Percentiles rank a stretch among this genome's conserved stretches.
Evolutionary conservation across 192 early-diverging fungal species (phyloP).

Genomic region (Rhizophagus clarus): DNA sequence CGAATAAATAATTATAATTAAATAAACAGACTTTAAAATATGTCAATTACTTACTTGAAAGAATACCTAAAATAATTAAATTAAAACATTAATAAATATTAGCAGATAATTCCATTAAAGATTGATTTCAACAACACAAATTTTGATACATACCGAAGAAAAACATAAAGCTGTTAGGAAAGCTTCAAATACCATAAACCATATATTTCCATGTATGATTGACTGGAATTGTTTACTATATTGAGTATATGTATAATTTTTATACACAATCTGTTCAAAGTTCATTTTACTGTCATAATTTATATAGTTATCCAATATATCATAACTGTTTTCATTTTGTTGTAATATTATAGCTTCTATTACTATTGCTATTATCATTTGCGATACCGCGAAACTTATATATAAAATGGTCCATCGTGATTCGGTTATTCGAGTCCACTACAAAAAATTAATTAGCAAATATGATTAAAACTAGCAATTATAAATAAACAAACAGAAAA

Average conservation of each 20-base stretch:
- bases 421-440: slow-evolving; percentile 2
- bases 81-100: background rate
- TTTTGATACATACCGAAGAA: slow-evolving; percentile 8
- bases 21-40: background rate
- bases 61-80: slow-evolving; percentile 11
- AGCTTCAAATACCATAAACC: slow-evolving; percentile 31
- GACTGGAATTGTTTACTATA: slow-evolving; percentile 5
- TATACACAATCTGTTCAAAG: background rate
- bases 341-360: slow-evolving; percentile 10
- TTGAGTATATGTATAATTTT: slow-evolving; percentile 7
- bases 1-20: background rate
- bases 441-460: background rate
- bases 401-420: slow-evolving; percentile 17
- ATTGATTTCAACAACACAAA: background rate
- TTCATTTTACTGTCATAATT: background rate
- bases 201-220: slow-evolving; percentile 19
- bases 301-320: background rate
- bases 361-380: slow-evolving; percentile 3
- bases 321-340: background rate
- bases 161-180: slow-evolving; percentile 12
- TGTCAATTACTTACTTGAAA: slow-evolving; percentile 21
- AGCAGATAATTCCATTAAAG: background rate
- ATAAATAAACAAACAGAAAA: background rate
- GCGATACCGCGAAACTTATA: slow-evolving; percentile 12
- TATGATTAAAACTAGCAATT: background rate